These are phyloP conservation scores for Glycine soja DNA, from an alignment of 306 rosid genomes.

Conservation along the genomic window DNA sequence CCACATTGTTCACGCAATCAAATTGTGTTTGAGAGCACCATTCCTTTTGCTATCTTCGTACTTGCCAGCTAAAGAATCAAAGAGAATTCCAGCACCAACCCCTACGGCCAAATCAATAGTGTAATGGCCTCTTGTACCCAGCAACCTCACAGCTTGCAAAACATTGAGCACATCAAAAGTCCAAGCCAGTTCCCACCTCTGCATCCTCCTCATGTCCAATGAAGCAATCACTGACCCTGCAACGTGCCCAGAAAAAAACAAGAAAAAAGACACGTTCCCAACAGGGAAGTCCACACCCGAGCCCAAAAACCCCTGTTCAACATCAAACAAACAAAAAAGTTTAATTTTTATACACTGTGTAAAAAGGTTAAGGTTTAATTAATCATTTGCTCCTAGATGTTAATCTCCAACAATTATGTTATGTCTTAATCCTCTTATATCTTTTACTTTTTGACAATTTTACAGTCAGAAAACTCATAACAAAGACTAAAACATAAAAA, in stretches of 20 bases:
- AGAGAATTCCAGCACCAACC: slow-evolving; percentile 87
- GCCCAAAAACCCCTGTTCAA: slow-evolving; percentile 74
- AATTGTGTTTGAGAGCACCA: slow-evolving; percentile 13
- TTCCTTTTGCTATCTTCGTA: slow-evolving; percentile 67
- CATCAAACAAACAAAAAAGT: background rate
- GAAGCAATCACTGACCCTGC: slow-evolving; percentile 95
- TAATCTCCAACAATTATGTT: too few species aligned
- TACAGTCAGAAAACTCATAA: too few species aligned
- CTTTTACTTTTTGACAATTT: too few species aligned
- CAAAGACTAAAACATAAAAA: too few species aligned
- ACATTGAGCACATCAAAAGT: slow-evolving; percentile 71
- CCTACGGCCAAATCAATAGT: slow-evolving; percentile 91
- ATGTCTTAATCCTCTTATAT: too few species aligned
- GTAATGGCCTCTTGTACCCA: slow-evolving; percentile 91
- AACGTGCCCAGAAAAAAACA: slow-evolving; percentile 89
- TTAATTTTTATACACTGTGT: too few species aligned
- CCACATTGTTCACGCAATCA: background rate
- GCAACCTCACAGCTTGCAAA: slow-evolving; percentile 73
- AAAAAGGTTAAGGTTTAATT: too few species aligned
- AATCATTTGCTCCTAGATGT: too few species aligned
- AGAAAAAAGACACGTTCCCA: slow-evolving; percentile 88
- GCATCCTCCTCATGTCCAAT: slow-evolving; percentile 87
- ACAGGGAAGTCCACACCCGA: slow-evolving; percentile 94
- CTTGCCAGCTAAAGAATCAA: slow-evolving; percentile 81
- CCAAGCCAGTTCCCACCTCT: slow-evolving; percentile 76